These are phyloP conservation scores for Melastoma malabathricum DNA, from an alignment of 345 rosid species.

Conservation along the genomic window DNA sequence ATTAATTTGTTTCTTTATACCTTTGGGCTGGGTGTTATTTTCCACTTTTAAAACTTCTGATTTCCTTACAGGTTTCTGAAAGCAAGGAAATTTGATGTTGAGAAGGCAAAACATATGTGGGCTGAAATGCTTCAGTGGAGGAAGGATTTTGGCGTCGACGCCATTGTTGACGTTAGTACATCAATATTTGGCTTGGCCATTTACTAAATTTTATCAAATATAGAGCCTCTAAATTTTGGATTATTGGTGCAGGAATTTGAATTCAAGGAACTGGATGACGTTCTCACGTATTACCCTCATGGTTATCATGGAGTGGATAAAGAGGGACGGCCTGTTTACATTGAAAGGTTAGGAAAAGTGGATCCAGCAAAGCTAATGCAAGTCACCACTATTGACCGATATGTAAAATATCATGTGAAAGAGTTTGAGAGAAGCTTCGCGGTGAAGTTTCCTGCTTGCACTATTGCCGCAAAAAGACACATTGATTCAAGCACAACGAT, in stretches of 20 bases:
- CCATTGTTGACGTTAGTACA: slow-evolving; percentile 53
- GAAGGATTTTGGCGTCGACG: slow-evolving; percentile 66
- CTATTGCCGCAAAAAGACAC: slow-evolving; percentile 80
- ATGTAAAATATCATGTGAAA: slow-evolving; percentile 74
- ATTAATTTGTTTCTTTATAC: background rate
- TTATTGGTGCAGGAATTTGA: slow-evolving; percentile 60
- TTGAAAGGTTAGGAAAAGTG: slow-evolving; percentile 91
- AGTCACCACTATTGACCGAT: slow-evolving; percentile 76
- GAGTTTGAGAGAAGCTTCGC: slow-evolving; percentile 84
- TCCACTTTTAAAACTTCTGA: background rate
- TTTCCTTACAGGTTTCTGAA: slow-evolving; percentile 48
- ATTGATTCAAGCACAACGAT: slow-evolving; percentile 94
- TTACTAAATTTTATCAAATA: background rate
- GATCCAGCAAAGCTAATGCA: slow-evolving; percentile 80
- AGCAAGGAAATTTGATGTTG: slow-evolving; percentile 85
- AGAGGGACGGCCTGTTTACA: slow-evolving; percentile 88
- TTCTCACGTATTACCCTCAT: slow-evolving; percentile 72
- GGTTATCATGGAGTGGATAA: slow-evolving; percentile 96
- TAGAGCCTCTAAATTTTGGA: slow-evolving; percentile 1
- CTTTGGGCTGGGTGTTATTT: background rate
- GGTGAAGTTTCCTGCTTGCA: slow-evolving; percentile 84
- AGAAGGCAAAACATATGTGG: slow-evolving; percentile 98
- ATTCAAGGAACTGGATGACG: slow-evolving; percentile 71
- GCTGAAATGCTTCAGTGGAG: slow-evolving; percentile 96
- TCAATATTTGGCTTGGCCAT: no score